These are phyloP conservation scores for Neocatenulostroma microsporum DNA, from an alignment of 2,329 filamentous ascomycete species.

Conservation along the genomic window DNA sequence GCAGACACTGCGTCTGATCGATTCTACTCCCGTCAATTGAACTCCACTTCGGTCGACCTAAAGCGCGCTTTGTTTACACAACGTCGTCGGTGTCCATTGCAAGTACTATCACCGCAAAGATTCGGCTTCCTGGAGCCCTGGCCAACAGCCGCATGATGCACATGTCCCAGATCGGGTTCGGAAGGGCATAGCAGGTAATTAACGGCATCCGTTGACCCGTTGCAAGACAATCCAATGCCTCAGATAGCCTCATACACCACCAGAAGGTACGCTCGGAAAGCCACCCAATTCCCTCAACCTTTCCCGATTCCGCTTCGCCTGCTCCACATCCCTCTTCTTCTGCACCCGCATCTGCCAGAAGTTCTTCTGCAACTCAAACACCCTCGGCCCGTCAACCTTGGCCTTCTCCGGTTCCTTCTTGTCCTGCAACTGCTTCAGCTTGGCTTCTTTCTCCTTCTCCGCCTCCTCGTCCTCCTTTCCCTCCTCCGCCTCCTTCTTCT, in stretches of 20 bases:
- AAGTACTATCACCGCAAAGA: too few relatives aligned
- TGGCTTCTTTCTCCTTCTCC: slow-evolving; percentile 38
- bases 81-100: too few relatives aligned
- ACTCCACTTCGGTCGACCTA: too few relatives aligned
- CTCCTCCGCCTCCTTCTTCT: slow-evolving; percentile 63
- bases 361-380: slow-evolving; percentile 80
- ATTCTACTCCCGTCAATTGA: too few relatives aligned
- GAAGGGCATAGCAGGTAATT: too few relatives aligned
- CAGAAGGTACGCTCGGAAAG: slow-evolving; percentile 78
- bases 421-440: slow-evolving; percentile 34
- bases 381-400: slow-evolving; percentile 58
- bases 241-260: slow-evolving; percentile 22
- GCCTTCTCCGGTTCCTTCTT: slow-evolving; percentile 57
- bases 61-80: too few relatives aligned
- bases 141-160: too few relatives aligned
- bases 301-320: slow-evolving; percentile 73
- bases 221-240: background rate
- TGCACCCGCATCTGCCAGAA: slow-evolving; percentile 83
- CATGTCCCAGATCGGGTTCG: too few relatives aligned
- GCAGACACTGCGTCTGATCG: too few relatives aligned
- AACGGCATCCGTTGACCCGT: too few relatives aligned
- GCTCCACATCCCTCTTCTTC: slow-evolving; percentile 64
- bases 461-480: slow-evolving; percentile 62
- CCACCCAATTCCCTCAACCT: slow-evolving; percentile 67
- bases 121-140: too few relatives aligned